phyloP scores from a whole-genome alignment of 768 basidiomycete species.

The Agrocybe praecox region DNA sequence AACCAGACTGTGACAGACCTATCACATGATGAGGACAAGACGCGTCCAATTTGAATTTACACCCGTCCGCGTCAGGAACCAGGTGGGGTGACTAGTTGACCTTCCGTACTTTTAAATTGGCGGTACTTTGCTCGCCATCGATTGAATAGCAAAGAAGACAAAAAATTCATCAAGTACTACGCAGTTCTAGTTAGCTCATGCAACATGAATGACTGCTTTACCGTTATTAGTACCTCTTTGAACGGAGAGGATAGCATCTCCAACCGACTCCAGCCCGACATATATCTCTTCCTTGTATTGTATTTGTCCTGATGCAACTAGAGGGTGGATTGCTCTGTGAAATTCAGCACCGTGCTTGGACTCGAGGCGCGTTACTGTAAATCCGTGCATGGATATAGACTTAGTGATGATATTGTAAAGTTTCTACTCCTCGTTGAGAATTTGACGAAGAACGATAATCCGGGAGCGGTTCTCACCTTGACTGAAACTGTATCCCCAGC shows the following conservation, averaged over 20 bases:
- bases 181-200: too few species aligned
- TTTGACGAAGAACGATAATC: background rate
- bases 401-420: constrained; percentile 38
- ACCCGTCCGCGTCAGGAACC: too few species aligned
- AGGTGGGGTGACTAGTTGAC: too few species aligned
- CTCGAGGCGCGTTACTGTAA: constrained; percentile 33
- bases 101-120: too few species aligned
- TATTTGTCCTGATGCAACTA: constrained; percentile 45
- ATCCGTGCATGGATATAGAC: constrained; percentile 36
- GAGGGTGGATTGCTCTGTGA: constrained; percentile 38
- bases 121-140: too few species aligned
- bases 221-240: constrained; percentile 35
- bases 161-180: too few species aligned
- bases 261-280: constrained; percentile 42
- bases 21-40: too few species aligned
- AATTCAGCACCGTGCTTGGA: constrained; percentile 43
- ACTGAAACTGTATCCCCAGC: constrained; percentile 22
- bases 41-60: too few species aligned
- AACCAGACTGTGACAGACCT: too few species aligned
- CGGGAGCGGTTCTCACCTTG: constrained; percentile 22
- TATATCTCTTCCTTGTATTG: constrained; percentile 48
- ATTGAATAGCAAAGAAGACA: too few species aligned
- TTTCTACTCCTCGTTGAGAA: constrained; percentile 31
- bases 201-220: constrained; percentile 35
- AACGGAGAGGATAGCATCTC: constrained; percentile 32